Conservation (phyloP, 169 alveolate species). For the Theileria orientalis region DNA sequence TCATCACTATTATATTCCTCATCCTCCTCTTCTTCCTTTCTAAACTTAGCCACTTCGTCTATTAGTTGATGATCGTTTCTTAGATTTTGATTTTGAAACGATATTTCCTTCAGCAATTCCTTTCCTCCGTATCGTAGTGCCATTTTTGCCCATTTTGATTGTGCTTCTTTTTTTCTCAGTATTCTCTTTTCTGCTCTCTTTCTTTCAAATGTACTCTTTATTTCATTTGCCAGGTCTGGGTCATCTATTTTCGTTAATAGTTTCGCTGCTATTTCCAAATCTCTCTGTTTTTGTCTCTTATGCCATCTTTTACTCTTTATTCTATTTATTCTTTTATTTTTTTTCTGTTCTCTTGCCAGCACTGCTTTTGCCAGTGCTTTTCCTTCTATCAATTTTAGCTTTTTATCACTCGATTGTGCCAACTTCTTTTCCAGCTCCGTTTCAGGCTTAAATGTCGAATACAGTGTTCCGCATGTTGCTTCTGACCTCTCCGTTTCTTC, state of each 20-base stretch:
- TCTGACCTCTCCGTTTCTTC: constrained; percentile 24
- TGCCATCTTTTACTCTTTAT: constrained; percentile 76
- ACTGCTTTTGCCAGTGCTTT: constrained; percentile 55
- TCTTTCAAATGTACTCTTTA: constrained; percentile 63
- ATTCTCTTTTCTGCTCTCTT: constrained; percentile 70
- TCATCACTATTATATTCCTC: constrained; percentile 19
- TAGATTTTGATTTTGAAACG: constrained; percentile 68
- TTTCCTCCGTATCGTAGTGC: constrained; percentile 79
- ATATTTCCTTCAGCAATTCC: constrained; percentile 59
- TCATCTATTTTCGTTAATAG: constrained; percentile 66
- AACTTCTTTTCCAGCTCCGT: constrained; percentile 74
- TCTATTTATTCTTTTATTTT: constrained; percentile 68
- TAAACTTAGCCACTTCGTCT: not conserved
- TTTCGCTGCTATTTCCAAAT: constrained; percentile 66
- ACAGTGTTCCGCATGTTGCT: constrained; percentile 40
- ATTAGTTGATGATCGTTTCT: constrained; percentile 53
- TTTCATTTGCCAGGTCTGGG: constrained; percentile 74
- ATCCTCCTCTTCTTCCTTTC: constrained; percentile 1
- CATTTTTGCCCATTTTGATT: constrained; percentile 76
- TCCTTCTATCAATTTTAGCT: constrained; percentile 17
- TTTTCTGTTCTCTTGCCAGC: constrained; percentile 60
- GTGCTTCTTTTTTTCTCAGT: constrained; percentile 69
- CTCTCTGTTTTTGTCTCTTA: constrained; percentile 64
- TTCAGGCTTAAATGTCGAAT: constrained; percentile 58
- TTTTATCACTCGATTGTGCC: constrained; percentile 4